Evolutionary conservation across 192 early-diverging fungal species (phyloP), one percentile per base, ranked within the genome.

Genomic region (Kappamyces sp.): DNA sequence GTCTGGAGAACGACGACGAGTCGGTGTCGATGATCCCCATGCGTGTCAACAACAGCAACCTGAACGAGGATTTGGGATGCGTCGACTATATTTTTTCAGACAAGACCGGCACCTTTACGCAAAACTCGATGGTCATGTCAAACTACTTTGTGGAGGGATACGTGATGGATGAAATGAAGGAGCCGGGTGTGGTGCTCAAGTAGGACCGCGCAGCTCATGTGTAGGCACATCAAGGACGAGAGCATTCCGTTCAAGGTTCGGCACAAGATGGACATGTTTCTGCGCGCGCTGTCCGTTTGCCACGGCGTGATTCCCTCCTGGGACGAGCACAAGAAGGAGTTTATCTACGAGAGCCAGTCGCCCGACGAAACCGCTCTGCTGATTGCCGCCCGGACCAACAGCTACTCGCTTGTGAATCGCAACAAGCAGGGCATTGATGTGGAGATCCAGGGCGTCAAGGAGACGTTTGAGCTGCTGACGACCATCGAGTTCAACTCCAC

Each of bases 261-360:
- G 23, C 50, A 66, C 42, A 48, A 55, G 12, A 59, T 75, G 36
- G 39, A 49, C 15, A 46, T 60, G 58, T 92, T 94, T 55, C 64
- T 86, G 52, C 79, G 83, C 0, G 80, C 87, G 40, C 75, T 94
- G 64, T 86, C 85, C 2, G 70, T 93, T 10, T 92, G 90, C 61
- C 92, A 90, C 84, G 57, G 86, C 76, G 76, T 77, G 10, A 77
- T 82, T 43, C 76, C 77, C 9, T 74, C 79, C 1, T 32, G 67
- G 37, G 71, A 74, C 66, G 69, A 74, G 13, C 49, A 37, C 31
- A 63, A 67, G 6, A 55, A 49, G 34, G 40, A 61, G 9, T 75
- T 97, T 15, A 83, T 90, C 40, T 98, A 96, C 81, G 90, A 94
- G 72, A 88, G 92, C 2, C 91, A 96, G 69, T 89, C 86, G 3